Conservation (phyloP, 1,284 basidiomycete genomes). For the Ceratorhiza oryzae-sativae region DNA sequence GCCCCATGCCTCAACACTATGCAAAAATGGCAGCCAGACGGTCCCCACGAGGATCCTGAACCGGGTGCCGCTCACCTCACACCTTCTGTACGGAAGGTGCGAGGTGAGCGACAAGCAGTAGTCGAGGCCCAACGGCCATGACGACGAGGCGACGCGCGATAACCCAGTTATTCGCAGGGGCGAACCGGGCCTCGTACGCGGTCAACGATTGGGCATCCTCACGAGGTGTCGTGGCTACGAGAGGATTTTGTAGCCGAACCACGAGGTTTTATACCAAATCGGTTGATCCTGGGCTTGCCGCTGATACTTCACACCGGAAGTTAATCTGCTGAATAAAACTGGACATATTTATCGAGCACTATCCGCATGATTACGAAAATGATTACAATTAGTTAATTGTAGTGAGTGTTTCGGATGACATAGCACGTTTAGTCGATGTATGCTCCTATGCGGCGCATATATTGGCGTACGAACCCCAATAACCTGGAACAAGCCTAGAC, state of each 20-base stretch:
- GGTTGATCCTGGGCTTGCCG: neutral
- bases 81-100: neutral
- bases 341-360: neutral
- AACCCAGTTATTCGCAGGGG: neutral
- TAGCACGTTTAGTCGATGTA: neutral
- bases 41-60: neutral
- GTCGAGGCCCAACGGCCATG: neutral
- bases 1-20: neutral
- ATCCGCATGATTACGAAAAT: neutral
- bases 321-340: neutral
- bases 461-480: too few species aligned
- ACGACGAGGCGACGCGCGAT: constrained; percentile 17
- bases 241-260: neutral
- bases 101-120: neutral
- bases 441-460: neutral
- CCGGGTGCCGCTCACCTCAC: neutral
- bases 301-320: neutral
- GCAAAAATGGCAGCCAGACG: neutral
- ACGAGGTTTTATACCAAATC: constrained; percentile 8
- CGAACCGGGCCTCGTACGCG: constrained; percentile 14
- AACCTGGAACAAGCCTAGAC: neutral
- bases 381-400: neutral
- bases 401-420: neutral
- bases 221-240: constrained; percentile 8
- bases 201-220: constrained; percentile 14